These are phyloP conservation scores for Heliosperma pusillum DNA, from an alignment of 148 eudicot species.

Conservation along the genomic window DNA sequence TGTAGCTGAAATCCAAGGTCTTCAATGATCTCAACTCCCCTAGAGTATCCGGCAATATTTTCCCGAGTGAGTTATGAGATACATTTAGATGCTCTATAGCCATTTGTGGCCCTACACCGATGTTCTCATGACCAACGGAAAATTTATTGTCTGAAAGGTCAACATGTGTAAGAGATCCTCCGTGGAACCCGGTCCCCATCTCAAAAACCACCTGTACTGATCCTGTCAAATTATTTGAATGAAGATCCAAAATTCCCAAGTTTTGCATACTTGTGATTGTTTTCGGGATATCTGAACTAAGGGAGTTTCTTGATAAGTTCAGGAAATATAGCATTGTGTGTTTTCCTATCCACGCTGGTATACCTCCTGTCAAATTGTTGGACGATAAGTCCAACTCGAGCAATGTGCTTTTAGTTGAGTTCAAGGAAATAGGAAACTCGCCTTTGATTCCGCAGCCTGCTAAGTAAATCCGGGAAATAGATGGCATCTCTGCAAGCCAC, in stretches of 20 bases:
- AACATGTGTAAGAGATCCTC: conserved; percentile 28
- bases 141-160: conserved; percentile 48
- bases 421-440: conserved; percentile 29
- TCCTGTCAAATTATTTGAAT: conserved; percentile 52
- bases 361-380: conserved; percentile 42
- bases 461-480: conserved; percentile 33
- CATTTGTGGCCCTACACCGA: conserved; percentile 31
- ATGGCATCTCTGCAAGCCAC: conserved; percentile 42
- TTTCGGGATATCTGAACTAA: conserved; percentile 37
- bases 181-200: conserved; percentile 26
- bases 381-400: conserved; percentile 47
- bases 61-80: conserved; percentile 35
- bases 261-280: conserved; percentile 27
- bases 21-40: conserved; percentile 31
- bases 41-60: conserved; percentile 33
- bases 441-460: conserved; percentile 48
- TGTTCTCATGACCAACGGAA: conserved; percentile 37
- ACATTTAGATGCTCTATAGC: conserved; percentile 33
- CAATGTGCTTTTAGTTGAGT: conserved; percentile 23
- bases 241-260: conserved; percentile 44
- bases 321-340: conserved; percentile 34
- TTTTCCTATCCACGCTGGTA: conserved; percentile 51
- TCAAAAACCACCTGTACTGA: conserved; percentile 34
- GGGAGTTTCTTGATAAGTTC: conserved; percentile 44
- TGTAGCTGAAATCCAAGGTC: conserved; percentile 51